Evolutionary conservation across 495 filamentous ascomycete species (phyloP).

Genomic region (Penicillium subrubescens): DNA sequence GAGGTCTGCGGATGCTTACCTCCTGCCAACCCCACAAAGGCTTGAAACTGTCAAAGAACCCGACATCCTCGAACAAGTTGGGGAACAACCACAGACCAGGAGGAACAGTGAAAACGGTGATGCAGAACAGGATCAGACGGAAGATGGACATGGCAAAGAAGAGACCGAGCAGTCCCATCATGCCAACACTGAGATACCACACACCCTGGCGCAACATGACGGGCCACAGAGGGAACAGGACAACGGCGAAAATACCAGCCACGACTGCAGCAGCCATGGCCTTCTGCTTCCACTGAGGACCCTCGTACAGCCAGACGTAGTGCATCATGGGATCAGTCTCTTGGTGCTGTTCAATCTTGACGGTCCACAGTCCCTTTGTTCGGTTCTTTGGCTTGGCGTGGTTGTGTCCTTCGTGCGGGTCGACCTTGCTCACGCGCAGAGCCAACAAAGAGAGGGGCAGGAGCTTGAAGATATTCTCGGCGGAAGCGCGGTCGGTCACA

Average conservation of each 20-base stretch:
- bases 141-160: slow-evolving; percentile 99
- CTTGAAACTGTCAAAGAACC: slow-evolving; percentile 96
- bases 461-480: slow-evolving; percentile 92
- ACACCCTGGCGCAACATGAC: slow-evolving; percentile 87
- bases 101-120: slow-evolving; percentile 81
- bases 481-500: slow-evolving; percentile 80
- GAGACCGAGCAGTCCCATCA: slow-evolving; percentile 85
- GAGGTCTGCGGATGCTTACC: slow-evolving; percentile 48
- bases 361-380: slow-evolving; percentile 94
- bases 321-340: slow-evolving; percentile 88
- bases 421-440: slow-evolving; percentile 83
- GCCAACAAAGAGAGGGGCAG: slow-evolving; percentile 95
- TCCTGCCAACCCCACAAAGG: slow-evolving; percentile 99
- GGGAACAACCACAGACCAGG: slow-evolving; percentile 98
- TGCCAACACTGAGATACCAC: slow-evolving; percentile 96
- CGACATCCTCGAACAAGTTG: slow-evolving; percentile 98
- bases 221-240: slow-evolving; percentile 97
- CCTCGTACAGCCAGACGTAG: slow-evolving; percentile 97
- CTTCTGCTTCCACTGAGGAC: slow-evolving; percentile 89
- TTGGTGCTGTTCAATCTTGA: slow-evolving; percentile 95
- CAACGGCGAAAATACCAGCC: slow-evolving; percentile 77
- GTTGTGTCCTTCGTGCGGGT: slow-evolving; percentile 71
- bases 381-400: slow-evolving; percentile 82
- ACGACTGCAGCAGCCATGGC: slow-evolving; percentile 84
- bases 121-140: slow-evolving; percentile 89